Evolutionary conservation across 106 monocot species (phyloP).

Genomic region (Iris macrosiphon): DNA sequence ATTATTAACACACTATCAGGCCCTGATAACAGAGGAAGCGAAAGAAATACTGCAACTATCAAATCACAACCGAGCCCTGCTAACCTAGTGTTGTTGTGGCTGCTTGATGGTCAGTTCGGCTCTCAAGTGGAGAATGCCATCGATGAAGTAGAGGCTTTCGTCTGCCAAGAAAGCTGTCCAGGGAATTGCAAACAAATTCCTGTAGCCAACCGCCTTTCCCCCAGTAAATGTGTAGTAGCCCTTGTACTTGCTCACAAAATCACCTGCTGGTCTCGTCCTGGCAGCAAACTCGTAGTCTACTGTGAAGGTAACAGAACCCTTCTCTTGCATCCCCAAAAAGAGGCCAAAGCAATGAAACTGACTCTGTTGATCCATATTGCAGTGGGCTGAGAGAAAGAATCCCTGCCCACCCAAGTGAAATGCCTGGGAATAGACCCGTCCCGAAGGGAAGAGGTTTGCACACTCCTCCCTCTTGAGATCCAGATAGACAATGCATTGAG

Average conservation of each 20-base stretch:
- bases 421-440: slow-evolving; percentile 50
- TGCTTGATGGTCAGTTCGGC: slow-evolving; percentile 47
- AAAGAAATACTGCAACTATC: too few relatives aligned
- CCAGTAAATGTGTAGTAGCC: slow-evolving; percentile 52
- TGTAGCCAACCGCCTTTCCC: slow-evolving; percentile 51
- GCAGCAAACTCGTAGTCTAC: slow-evolving; percentile 58
- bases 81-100: too few relatives aligned
- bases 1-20: too few relatives aligned
- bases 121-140: slow-evolving; percentile 38
- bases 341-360: slow-evolving; percentile 52
- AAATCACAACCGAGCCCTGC: too few relatives aligned
- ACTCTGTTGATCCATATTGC: slow-evolving; percentile 51
- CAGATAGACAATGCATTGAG: slow-evolving; percentile 48
- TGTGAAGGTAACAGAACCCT: slow-evolving; percentile 40
- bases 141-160: slow-evolving; percentile 45
- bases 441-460: slow-evolving; percentile 35
- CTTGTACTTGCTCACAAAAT: slow-evolving; percentile 60
- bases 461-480: slow-evolving; percentile 51
- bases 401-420: slow-evolving; percentile 52
- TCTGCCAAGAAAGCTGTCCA: slow-evolving; percentile 56
- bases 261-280: slow-evolving; percentile 28
- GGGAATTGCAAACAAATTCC: slow-evolving; percentile 46
- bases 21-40: too few relatives aligned
- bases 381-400: slow-evolving; percentile 59
- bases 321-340: slow-evolving; percentile 61